These are phyloP conservation scores for Claviceps sp. DNA, from an alignment of 2,329 filamentous ascomycete genomes.

Conservation along the genomic window DNA sequence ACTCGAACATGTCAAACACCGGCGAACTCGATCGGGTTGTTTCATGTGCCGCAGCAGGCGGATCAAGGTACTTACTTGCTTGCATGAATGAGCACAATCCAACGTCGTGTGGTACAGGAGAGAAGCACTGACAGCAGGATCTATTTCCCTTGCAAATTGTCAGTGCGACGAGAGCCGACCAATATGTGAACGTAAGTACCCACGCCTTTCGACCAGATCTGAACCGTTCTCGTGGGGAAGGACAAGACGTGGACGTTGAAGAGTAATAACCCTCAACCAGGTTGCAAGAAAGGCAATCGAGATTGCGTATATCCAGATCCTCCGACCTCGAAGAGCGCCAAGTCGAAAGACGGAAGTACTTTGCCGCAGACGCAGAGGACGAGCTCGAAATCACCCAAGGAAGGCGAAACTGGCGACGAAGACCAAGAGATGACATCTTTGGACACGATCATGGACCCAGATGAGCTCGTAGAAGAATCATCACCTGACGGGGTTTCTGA, in stretches of 20 bases:
- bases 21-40: conserved; percentile 85
- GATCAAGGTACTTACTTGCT: conserved; percentile 51
- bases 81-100: conserved; percentile 4
- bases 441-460: conserved; percentile 41
- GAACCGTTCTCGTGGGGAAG: not conserved
- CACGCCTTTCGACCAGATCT: not conserved
- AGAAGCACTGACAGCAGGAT: conserved; percentile 13
- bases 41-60: conserved; percentile 79
- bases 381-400: conserved; percentile 42
- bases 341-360: conserved; percentile 24
- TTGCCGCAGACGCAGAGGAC: conserved; percentile 28
- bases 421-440: conserved; percentile 29
- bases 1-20: conserved; percentile 69
- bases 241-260: not conserved
- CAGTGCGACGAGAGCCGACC: conserved; percentile 87
- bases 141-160: not conserved
- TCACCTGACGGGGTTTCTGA: conserved; percentile 8
- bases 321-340: conserved; percentile 29
- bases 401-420: conserved; percentile 32
- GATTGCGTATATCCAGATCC: conserved; percentile 83
- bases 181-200: conserved; percentile 60
- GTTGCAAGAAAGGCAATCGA: conserved; percentile 82
- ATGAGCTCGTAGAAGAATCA: conserved; percentile 28
- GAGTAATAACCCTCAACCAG: conserved; percentile 25
- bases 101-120: conserved; percentile 6